These are phyloP conservation scores for Dactylellina parvicollis DNA, from an alignment of 2,329 filamentous ascomycete species.

Conservation along the genomic window DNA sequence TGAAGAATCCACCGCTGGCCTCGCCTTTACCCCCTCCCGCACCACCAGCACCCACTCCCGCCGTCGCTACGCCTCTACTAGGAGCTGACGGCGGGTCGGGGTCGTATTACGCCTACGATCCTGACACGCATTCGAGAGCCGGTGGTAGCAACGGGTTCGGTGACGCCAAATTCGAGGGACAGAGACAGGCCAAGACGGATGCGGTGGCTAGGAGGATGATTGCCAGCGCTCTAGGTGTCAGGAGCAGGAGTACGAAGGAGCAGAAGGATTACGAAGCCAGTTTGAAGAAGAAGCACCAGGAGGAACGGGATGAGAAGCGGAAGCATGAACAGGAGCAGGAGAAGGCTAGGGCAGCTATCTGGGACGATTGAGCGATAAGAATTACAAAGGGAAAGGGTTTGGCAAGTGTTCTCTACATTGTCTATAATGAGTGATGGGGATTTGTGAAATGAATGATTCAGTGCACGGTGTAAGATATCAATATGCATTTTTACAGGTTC, in stretches of 20 bases:
- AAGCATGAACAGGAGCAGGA: constrained; percentile 74
- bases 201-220: constrained; percentile 90
- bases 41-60: constrained; percentile 50
- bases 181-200: constrained; percentile 78
- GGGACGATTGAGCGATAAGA: constrained; percentile 72
- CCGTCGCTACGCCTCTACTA: constrained; percentile 41
- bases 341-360: constrained; percentile 82
- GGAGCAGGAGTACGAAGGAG: constrained; percentile 84
- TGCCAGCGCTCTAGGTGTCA: constrained; percentile 83
- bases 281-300: constrained; percentile 84
- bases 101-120: constrained; percentile 50
- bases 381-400: no score
- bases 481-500: neutral
- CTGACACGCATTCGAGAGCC: constrained; percentile 31
- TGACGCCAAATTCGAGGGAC: constrained; percentile 52
- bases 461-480: constrained; percentile 2
- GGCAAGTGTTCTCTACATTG: no score
- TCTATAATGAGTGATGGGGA: no score
- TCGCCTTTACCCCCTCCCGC: constrained; percentile 55
- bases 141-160: constrained; percentile 49
- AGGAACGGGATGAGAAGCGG: constrained; percentile 76
- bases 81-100: constrained; percentile 2
- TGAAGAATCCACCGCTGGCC: constrained; percentile 54
- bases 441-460: neutral
- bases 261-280: constrained; percentile 86